Evolutionary conservation across 192 early-diverging fungal species (phyloP), one percentile per base, ranked within the genome.

Genomic region (Backusella westeae): DNA sequence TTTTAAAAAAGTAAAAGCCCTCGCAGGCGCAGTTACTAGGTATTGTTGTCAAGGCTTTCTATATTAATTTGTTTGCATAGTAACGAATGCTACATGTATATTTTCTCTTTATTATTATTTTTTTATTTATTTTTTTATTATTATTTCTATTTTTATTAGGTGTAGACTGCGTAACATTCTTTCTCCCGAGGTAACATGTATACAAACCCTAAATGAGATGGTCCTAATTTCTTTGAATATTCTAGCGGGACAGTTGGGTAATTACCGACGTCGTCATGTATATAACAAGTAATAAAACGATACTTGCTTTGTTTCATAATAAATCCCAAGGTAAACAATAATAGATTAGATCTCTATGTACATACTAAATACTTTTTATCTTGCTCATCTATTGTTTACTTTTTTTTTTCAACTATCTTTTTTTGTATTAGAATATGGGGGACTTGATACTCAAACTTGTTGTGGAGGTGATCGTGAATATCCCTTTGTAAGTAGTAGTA

Each of bases 231-330:
- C 23, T 49, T 63, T 10, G 12, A 63, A 4, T 29, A 15, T 29
- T 63, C 1, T 49, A 56, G 70, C 53, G 21, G 17, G 34, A 23
- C 6, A 77, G 35, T 8, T 77, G 76, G 76, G 53, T 39, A 35
- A 59, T 72, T 19, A 46, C 72, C 34, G 70, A 77, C 66, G 26
- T 77, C 19, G 70, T 77, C 26, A 77, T 72, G 44, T 77, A 77
- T 56, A 77, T 56, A 17, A 59, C 59, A 41, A 41, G 59, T 8
- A 71, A 77, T 71, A 46, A 77, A 38, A 42, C 52, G 3, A 23
- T 77, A 21, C 53, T 77, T 9, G 70, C 70, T 12, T 77, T 77
- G 63, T 77, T 77, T 42, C 76, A 77, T 56, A 59, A 56, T 41
- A 59, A 44, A 69, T 23, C 10, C 29, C 56, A 63, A 6, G 56